Conservation (phyloP, 768 basidiomycete genomes). For the Tremella yokohamensis region DNA sequence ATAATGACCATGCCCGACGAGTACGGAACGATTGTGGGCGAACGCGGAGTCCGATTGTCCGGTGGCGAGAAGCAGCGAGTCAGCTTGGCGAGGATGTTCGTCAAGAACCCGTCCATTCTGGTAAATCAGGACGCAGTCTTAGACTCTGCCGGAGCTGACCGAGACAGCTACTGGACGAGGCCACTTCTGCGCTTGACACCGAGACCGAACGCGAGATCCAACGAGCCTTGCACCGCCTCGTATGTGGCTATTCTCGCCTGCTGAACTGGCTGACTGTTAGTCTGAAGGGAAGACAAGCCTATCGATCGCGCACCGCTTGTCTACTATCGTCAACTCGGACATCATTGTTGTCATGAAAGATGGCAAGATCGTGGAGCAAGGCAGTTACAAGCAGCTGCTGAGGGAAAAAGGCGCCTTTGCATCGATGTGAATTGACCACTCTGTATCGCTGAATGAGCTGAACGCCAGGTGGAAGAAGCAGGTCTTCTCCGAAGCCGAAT, state of each 20-base stretch:
- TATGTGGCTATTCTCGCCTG: constrained; percentile 1
- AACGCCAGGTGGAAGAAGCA: constrained; percentile 81
- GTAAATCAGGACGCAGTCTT: constrained; percentile 57
- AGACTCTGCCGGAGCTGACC: constrained; percentile 58
- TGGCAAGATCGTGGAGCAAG: constrained; percentile 72
- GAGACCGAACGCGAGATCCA: constrained; percentile 87
- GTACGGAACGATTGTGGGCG: constrained; percentile 82
- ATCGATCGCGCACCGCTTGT: constrained; percentile 70
- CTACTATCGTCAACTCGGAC: constrained; percentile 61
- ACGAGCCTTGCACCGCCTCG: constrained; percentile 73
- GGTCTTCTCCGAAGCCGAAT: constrained; percentile 62
- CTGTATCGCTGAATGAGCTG: not conserved
- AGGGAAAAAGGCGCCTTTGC: constrained; percentile 57
- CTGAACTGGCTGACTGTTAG: constrained; percentile 18
- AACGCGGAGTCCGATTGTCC: constrained; percentile 75
- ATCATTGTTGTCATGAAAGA: constrained; percentile 89
- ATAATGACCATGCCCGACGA: constrained; percentile 76
- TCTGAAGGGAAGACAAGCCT: constrained; percentile 65
- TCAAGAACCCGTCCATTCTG: constrained; percentile 79
- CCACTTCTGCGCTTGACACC: constrained; percentile 69
- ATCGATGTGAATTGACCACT: constrained; percentile 24
- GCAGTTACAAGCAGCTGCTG: constrained; percentile 69
- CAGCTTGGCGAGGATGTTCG: constrained; percentile 76
- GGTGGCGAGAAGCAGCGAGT: constrained; percentile 90
- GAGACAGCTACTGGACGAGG: constrained; percentile 43